Conservation (phyloP, 2,329 filamentous ascomycete species). For the Penicillium italicum region DNA sequence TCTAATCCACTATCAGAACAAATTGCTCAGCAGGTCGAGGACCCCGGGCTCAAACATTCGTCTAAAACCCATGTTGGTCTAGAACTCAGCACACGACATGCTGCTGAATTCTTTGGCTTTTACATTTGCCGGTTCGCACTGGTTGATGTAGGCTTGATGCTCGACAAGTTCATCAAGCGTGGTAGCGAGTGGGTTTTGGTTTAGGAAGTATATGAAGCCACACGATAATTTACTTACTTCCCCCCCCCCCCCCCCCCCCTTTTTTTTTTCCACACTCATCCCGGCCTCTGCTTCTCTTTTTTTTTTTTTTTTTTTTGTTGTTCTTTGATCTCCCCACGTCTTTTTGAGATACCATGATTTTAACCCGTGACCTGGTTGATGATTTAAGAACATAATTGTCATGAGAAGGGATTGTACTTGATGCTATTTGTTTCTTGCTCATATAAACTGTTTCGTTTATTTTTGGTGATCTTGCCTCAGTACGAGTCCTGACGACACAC, state of each 20-base stretch:
- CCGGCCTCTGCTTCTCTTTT: too few species aligned
- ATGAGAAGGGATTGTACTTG: conserved; percentile 19
- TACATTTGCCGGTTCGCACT: conserved; percentile 95
- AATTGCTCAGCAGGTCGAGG: conserved; percentile 93
- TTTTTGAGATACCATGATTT: conserved; percentile 29
- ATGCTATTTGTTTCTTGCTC: conserved; percentile 7
- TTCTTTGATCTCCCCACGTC: conserved; percentile 16
- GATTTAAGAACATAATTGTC: conserved; percentile 25
- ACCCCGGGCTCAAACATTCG: conserved; percentile 85
- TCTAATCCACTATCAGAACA: conserved; percentile 60
- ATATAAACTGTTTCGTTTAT: background rate
- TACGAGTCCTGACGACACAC: background rate
- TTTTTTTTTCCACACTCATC: too few species aligned
- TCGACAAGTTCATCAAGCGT: conserved; percentile 96
- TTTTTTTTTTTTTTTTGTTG: too few species aligned
- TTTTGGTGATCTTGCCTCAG: background rate
- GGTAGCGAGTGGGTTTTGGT: conserved; percentile 88
- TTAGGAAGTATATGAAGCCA: conserved; percentile 29
- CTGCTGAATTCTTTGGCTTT: conserved; percentile 96
- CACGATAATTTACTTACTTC: background rate
- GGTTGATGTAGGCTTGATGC: conserved; percentile 72
- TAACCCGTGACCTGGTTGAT: conserved; percentile 15
- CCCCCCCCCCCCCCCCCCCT: background rate
- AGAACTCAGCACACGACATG: conserved; percentile 87
- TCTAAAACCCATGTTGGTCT: conserved; percentile 93